Evolutionary conservation across 352 stramenopile genomes (phyloP).

Genomic region (Phytopythium delawarense): DNA sequence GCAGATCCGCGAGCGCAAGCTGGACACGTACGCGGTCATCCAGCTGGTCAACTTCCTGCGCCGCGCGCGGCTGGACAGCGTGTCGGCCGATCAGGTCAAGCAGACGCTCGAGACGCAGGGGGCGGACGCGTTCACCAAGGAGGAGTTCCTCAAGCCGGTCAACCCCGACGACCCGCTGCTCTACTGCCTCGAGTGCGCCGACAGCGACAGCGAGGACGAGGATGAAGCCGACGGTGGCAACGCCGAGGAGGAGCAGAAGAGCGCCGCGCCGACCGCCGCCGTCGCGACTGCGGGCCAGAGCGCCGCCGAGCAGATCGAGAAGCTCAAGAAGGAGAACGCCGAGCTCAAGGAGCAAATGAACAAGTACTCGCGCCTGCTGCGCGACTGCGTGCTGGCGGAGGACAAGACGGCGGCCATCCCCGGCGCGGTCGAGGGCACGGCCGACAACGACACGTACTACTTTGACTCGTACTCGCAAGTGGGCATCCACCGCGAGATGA

Average conservation of each 20-base stretch:
- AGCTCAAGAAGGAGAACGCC: constrained; percentile 58
- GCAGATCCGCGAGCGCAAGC: constrained; percentile 39
- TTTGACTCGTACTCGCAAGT: constrained; percentile 99
- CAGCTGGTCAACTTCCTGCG: constrained; percentile 78
- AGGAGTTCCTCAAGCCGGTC: constrained; percentile 75
- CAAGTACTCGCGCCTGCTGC: constrained; percentile 72
- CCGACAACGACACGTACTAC: constrained; percentile 93
- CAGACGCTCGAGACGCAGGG: constrained; percentile 43
- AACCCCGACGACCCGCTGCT: constrained; percentile 75
- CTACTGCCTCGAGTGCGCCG: constrained; percentile 71
- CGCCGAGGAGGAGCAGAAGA: constrained; percentile 31
- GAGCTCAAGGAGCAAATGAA: constrained; percentile 68
- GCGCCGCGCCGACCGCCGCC: constrained; percentile 9
- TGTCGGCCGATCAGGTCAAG: constrained; percentile 34
- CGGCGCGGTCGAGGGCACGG: constrained; percentile 25
- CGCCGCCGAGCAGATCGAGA: constrained; percentile 24
- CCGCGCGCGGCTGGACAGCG: constrained; percentile 33
- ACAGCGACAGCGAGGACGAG: constrained; percentile 49
- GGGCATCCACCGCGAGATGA: constrained; percentile 97
- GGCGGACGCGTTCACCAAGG: constrained; percentile 45
- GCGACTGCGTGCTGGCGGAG: constrained; percentile 65
- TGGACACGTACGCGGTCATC: constrained; percentile 81
- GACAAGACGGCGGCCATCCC: constrained; percentile 25
- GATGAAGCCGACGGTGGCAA: constrained; percentile 42
- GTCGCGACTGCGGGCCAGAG: constrained; percentile 3